Evolutionary conservation across 1,284 basidiomycete genomes (phyloP).

Genomic region (Ustilago lituana): DNA sequence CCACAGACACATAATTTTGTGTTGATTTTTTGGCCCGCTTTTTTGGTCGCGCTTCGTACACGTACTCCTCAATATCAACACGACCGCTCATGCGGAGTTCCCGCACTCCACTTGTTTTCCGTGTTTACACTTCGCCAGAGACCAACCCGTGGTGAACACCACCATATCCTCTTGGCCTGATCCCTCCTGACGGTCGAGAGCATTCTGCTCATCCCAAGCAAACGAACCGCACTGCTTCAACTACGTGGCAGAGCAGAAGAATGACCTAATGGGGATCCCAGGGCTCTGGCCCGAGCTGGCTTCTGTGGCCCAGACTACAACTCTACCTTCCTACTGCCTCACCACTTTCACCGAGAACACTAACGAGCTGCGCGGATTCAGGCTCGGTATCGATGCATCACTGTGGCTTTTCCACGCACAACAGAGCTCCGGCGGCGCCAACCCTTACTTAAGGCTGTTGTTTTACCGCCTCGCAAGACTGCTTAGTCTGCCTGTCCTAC

Average conservation of each 20-base stretch:
- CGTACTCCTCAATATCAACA: too few species aligned
- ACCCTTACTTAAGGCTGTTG: slow-evolving; percentile 70
- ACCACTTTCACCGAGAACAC: slow-evolving; percentile 24
- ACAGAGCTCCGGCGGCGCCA: slow-evolving; percentile 68
- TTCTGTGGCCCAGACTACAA: slow-evolving; percentile 38
- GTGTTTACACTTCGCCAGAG: neutral
- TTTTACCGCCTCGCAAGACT: slow-evolving; percentile 75
- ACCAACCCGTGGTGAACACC: too few species aligned
- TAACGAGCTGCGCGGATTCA: slow-evolving; percentile 25
- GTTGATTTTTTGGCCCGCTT: slow-evolving; percentile 3
- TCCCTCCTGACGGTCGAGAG: too few species aligned
- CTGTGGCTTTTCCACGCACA: slow-evolving; percentile 71
- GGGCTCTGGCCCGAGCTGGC: slow-evolving; percentile 58
- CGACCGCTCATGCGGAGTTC: too few species aligned
- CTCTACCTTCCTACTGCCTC: slow-evolving; percentile 41
- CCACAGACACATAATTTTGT: slow-evolving; percentile 8
- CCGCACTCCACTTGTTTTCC: neutral
- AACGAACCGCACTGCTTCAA: too few species aligned
- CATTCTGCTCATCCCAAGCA: too few species aligned
- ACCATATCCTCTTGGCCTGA: too few species aligned
- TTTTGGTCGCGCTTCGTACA: neutral
- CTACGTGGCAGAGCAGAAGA: neutral
- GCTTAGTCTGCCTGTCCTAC: slow-evolving; percentile 80
- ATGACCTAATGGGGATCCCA: slow-evolving; percentile 56
- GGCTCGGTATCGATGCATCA: slow-evolving; percentile 61